Evolutionary conservation across 331 rosid species (phyloP).

Genomic region (Telfairia occidentalis): DNA sequence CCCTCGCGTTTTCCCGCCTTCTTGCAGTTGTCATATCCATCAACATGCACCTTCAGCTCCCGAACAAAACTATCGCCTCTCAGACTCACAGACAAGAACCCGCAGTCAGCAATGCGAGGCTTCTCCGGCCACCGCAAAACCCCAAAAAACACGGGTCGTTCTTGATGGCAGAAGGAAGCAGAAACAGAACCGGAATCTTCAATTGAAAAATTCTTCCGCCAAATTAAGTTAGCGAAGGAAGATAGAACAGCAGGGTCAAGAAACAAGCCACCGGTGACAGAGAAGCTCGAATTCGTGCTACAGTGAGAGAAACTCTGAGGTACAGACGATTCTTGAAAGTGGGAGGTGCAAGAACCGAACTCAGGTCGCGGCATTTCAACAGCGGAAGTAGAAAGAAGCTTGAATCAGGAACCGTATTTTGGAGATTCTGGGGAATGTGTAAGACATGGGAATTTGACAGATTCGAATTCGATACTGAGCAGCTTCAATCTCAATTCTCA

Average conservation of each 20-base stretch:
- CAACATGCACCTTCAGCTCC: constrained; percentile 37
- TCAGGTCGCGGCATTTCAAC: constrained; percentile 25
- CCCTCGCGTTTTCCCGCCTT: constrained; percentile 18
- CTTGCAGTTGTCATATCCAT: constrained; percentile 38
- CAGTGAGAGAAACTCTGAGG: constrained; percentile 15
- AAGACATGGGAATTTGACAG: not conserved
- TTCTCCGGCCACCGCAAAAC: constrained; percentile 17
- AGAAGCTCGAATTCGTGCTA: constrained; percentile 17
- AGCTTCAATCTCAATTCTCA: too few species aligned
- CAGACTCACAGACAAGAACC: constrained; percentile 63
- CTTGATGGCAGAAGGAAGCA: constrained; percentile 16
- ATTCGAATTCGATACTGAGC: not conserved
- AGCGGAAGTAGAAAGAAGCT: not conserved
- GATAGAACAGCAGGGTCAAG: constrained; percentile 51
- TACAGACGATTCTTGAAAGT: constrained; percentile 8
- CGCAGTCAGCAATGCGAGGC: constrained; percentile 18
- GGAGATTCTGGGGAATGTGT: constrained; percentile 8
- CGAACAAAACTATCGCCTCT: constrained; percentile 29
- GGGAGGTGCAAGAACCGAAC: constrained; percentile 6
- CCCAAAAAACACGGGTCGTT: constrained; percentile 9
- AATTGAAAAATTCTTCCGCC: constrained; percentile 16
- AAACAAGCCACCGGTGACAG: constrained; percentile 47
- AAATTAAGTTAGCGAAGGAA: constrained; percentile 37
- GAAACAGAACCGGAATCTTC: constrained; percentile 23
- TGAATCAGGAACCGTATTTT: not conserved